Percentiles rank a stretch among this genome's conserved stretches.
phyloP scores from a whole-genome alignment of 2,329 filamentous ascomycete genomes.

The Hymenoscyphus albidus region DNA sequence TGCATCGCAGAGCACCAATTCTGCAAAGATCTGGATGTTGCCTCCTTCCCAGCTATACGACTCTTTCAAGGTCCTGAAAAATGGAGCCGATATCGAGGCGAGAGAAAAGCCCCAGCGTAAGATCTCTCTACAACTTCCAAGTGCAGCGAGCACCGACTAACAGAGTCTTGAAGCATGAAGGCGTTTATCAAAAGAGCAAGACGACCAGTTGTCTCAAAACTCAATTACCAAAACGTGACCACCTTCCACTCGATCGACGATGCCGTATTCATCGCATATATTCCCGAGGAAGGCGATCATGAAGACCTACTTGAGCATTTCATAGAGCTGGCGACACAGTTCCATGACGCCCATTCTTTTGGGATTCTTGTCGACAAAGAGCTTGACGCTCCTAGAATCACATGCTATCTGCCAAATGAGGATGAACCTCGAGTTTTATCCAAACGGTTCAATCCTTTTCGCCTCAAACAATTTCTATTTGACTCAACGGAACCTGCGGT shows the following conservation, averaged over 20 bases:
- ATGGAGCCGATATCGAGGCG: constrained; percentile 42
- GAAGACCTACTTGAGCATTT: constrained; percentile 34
- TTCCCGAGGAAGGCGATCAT: constrained; percentile 31
- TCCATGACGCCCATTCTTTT: constrained; percentile 43
- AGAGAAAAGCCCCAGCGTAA: constrained; percentile 39
- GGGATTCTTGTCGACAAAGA: constrained; percentile 31
- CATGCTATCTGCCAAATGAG: constrained; percentile 43
- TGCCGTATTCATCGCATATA: constrained; percentile 41
- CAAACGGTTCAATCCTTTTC: constrained; percentile 35
- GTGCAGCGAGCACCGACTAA: neutral
- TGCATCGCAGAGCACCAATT: constrained; percentile 37
- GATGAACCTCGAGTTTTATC: constrained; percentile 35
- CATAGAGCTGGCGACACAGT: constrained; percentile 35
- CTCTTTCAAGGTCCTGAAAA: constrained; percentile 37
- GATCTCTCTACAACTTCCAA: constrained; percentile 15
- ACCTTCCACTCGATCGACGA: constrained; percentile 40
- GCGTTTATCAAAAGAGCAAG: constrained; percentile 32
- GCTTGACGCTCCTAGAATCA: constrained; percentile 6
- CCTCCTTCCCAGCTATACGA: constrained; percentile 46
- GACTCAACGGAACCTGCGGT: constrained; percentile 41
- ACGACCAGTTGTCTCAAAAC: constrained; percentile 31
- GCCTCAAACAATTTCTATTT: constrained; percentile 39
- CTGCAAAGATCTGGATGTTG: constrained; percentile 42
- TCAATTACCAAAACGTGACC: constrained; percentile 32
- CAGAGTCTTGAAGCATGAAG: constrained; percentile 27